Conservation (phyloP, 345 rosid genomes). For the Barbarea vulgaris region DNA sequence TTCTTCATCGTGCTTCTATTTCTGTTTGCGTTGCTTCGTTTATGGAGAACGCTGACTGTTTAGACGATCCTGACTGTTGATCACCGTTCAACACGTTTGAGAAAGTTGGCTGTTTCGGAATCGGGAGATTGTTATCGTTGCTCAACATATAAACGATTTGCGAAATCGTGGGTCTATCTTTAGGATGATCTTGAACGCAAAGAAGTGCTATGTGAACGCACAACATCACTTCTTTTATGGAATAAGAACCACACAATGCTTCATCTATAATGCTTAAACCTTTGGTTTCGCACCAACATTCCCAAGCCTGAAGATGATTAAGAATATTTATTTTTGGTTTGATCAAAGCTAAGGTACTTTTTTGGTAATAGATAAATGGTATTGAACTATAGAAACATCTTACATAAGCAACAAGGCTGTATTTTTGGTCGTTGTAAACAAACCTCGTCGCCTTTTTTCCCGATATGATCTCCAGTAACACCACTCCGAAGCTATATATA, state of each 20-base stretch:
- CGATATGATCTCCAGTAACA: neutral
- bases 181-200: conserved; percentile 17
- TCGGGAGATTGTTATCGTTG: neutral
- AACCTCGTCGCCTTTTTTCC: neutral
- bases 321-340: neutral
- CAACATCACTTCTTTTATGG: neutral
- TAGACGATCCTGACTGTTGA: neutral
- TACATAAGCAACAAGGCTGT: neutral
- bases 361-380: neutral
- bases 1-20: neutral
- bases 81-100: neutral
- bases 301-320: neutral
- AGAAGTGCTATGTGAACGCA: conserved; percentile 2
- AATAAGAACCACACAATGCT: neutral
- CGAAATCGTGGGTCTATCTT: neutral
- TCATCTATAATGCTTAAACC: conserved; percentile 1
- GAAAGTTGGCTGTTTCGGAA: conserved; percentile 4
- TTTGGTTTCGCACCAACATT: neutral
- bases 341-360: neutral
- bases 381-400: neutral
- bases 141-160: conserved; percentile 1
- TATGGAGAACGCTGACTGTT: neutral
- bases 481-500: neutral
- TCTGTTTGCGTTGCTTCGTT: neutral
- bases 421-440: neutral